phyloP scores from a whole-genome alignment of 495 filamentous ascomycete species.

The Podospora tetraspora region DNA sequence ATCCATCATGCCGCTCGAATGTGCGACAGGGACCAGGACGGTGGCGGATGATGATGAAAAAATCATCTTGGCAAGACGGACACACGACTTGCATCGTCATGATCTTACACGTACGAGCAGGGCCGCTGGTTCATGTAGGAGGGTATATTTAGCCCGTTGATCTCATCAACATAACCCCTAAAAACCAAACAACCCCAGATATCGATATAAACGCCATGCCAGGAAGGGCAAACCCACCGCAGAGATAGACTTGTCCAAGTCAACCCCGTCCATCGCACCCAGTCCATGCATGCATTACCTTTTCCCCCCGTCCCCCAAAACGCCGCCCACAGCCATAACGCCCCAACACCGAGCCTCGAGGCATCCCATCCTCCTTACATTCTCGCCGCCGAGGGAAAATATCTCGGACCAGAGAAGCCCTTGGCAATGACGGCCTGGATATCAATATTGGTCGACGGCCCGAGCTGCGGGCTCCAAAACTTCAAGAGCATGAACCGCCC shows the following conservation, averaged over 20 bases:
- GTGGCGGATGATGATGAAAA: not conserved
- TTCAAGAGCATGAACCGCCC: slow-evolving; percentile 78
- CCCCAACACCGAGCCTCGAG: not conserved
- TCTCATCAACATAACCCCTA: not conserved
- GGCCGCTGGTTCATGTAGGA: not conserved
- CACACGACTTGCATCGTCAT: not conserved
- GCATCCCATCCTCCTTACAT: not conserved
- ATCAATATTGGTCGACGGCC: slow-evolving; percentile 64
- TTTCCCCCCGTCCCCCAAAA: not conserved
- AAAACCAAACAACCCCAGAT: not conserved
- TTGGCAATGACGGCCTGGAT: slow-evolving; percentile 74
- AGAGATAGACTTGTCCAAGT: not conserved
- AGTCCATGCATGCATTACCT: not conserved
- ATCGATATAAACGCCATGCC: not conserved
- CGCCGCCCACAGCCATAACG: not conserved
- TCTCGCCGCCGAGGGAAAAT: slow-evolving; percentile 47
- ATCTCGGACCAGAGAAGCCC: slow-evolving; percentile 78
- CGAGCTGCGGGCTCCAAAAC: slow-evolving; percentile 68
- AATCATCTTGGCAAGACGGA: not conserved
- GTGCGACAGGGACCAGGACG: not conserved
- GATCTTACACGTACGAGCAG: not conserved
- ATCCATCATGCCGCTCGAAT: not conserved
- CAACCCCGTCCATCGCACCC: not conserved
- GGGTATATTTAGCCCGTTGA: not conserved
- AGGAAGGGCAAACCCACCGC: not conserved